A percentile compares a stretch with the other conserved stretches of the same genome.
These are phyloP conservation scores for Tylopilus sp. DNA, from an alignment of 768 basidiomycete species.

Conservation along the genomic window DNA sequence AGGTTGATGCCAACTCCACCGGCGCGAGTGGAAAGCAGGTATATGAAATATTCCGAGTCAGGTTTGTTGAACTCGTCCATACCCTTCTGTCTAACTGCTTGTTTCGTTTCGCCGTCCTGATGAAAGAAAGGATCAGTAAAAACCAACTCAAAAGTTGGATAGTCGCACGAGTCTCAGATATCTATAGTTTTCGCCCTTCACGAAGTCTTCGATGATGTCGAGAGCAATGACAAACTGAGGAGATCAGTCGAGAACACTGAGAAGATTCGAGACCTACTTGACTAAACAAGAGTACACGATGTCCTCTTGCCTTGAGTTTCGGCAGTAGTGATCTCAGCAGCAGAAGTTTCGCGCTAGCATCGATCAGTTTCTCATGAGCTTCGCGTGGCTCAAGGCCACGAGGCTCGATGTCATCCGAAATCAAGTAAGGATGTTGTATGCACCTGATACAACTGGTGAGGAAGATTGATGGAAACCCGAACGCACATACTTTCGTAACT, in stretches of 20 bases:
- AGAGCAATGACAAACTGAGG: constrained; percentile 84
- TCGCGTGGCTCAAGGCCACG: constrained; percentile 51
- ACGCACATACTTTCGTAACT: constrained; percentile 69
- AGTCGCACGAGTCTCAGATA: constrained; percentile 68
- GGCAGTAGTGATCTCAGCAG: constrained; percentile 76
- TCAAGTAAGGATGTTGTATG: constrained; percentile 89
- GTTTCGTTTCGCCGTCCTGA: constrained; percentile 91
- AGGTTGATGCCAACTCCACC: constrained; percentile 94
- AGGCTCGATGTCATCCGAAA: constrained; percentile 77
- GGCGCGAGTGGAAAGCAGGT: constrained; percentile 87
- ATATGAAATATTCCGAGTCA: constrained; percentile 86
- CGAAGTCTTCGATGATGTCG: constrained; percentile 85
- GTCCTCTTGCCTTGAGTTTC: constrained; percentile 79
- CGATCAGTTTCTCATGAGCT: constrained; percentile 75
- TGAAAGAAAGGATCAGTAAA: constrained; percentile 6
- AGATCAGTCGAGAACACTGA: neutral
- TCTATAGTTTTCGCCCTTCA: constrained; percentile 74
- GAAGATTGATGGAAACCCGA: neutral
- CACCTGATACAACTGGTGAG: constrained; percentile 47
- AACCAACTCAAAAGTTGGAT: constrained; percentile 2
- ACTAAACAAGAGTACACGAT: constrained; percentile 88
- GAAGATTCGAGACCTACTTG: constrained; percentile 51
- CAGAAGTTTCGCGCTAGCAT: constrained; percentile 81
- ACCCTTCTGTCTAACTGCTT: constrained; percentile 80
- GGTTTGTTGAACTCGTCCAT: constrained; percentile 95